phyloP scores from a whole-genome alignment of 805 yeast species.

The Suhomyces pyralidae region DNA sequence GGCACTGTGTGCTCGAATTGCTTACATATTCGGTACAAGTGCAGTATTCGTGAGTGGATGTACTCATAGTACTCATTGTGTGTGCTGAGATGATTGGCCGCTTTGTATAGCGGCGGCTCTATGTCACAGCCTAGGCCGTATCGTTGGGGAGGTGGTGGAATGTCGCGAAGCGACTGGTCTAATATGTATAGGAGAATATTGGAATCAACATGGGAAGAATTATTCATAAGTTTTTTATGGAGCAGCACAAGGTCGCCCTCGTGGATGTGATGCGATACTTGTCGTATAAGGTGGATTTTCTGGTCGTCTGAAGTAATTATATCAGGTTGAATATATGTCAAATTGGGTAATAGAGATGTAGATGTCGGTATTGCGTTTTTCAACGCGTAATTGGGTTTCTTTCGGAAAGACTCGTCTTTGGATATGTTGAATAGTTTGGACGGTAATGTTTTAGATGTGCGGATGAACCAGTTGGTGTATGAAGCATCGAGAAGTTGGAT shows the following conservation, averaged over 20 bases:
- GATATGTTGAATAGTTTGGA: neutral
- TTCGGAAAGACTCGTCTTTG: neutral
- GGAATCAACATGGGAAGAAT: neutral
- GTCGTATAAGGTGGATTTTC: neutral
- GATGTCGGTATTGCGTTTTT: neutral
- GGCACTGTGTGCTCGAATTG: slow-evolving; percentile 7
- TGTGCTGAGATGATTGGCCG: slow-evolving; percentile 3
- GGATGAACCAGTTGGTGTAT: slow-evolving; percentile 15
- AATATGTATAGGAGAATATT: slow-evolving; percentile 1
- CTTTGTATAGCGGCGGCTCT: slow-evolving; percentile 6
- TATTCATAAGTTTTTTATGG: neutral
- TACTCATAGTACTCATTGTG: slow-evolving; percentile 5
- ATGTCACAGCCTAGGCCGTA: slow-evolving; percentile 3
- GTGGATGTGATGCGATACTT: neutral
- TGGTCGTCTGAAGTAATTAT: neutral
- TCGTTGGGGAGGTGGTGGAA: neutral
- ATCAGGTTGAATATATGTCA: neutral
- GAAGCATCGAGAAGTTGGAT: slow-evolving; percentile 16
- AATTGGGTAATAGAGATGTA: neutral
- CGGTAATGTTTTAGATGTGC: neutral
- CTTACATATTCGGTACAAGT: slow-evolving; percentile 19
- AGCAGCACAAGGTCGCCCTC: neutral
- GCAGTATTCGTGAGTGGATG: slow-evolving; percentile 19
- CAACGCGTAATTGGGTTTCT: neutral
- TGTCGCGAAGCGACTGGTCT: slow-evolving; percentile 1